Evolutionary conservation across 208 protist species (phyloP).

Genomic region (Wallacemonas sp.): DNA sequence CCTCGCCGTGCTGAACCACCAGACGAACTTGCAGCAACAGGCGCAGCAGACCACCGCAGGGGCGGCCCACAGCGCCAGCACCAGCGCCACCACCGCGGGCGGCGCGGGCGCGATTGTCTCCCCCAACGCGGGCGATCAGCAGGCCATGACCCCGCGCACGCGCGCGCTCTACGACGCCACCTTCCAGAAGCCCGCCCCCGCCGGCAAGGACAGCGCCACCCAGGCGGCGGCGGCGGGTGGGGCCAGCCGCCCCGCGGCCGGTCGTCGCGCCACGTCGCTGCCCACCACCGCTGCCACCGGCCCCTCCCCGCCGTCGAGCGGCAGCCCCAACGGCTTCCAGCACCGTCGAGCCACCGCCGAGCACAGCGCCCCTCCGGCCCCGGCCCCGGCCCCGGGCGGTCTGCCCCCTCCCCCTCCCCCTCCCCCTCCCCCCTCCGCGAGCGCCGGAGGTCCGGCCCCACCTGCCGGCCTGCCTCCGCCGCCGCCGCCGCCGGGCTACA

Average conservation of each 20-base stretch:
- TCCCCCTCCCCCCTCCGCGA: not conserved
- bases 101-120: not conserved
- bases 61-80: not conserved
- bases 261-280: constrained; percentile 11
- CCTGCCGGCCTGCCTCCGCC: constrained; percentile 35
- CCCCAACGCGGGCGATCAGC: not conserved
- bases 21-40: constrained; percentile 11
- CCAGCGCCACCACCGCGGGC: not conserved
- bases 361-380: not conserved
- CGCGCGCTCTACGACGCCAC: constrained; percentile 5
- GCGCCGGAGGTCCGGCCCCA: not conserved
- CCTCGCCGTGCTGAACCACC: constrained; percentile 10
- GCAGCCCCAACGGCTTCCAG: constrained; percentile 19
- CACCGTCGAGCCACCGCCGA: not conserved
- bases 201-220: constrained; percentile 1
- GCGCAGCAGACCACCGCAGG: not conserved
- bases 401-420: constrained; percentile 2
- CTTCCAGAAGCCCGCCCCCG: not conserved
- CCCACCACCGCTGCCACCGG: constrained; percentile 5
- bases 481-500: constrained; percentile 21
- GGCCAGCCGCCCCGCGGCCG: constrained; percentile 9
- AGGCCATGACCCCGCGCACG: constrained; percentile 19
- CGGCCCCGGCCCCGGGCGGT: not conserved
- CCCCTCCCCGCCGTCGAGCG: not conserved
- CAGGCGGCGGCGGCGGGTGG: too few relatives aligned